Percentiles rank a stretch among this genome's conserved stretches.
These are phyloP conservation scores for Cyclanthera cordifolia DNA, from an alignment of 306 rosid species.

Conservation along the genomic window DNA sequence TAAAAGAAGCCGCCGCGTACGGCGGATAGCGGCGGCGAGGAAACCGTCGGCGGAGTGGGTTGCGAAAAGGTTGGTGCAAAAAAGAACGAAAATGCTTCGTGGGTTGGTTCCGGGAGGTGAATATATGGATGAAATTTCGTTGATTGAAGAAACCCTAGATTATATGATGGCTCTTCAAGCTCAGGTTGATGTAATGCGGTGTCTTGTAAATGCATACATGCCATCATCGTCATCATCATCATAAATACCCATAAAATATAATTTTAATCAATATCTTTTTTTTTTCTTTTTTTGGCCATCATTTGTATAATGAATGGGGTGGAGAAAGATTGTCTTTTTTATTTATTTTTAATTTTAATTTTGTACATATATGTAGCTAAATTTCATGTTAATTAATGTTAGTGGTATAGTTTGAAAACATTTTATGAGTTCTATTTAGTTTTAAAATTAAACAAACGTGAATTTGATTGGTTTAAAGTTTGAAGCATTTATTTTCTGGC, in stretches of 20 bases:
- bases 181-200: constrained; percentile 79
- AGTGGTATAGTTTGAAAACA: not conserved
- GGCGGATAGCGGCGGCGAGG: not conserved
- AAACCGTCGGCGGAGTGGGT: constrained; percentile 20
- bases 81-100: constrained; percentile 41
- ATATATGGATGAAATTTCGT: constrained; percentile 40
- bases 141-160: constrained; percentile 87
- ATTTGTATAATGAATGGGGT: constrained; percentile 7
- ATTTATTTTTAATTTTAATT: not conserved
- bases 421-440: not conserved
- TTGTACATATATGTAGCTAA: constrained; percentile 7
- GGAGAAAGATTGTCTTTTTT: constrained; percentile 5
- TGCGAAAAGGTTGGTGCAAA: constrained; percentile 36
- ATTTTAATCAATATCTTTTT: not conserved
- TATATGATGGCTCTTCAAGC: constrained; percentile 46
- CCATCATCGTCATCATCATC: constrained; percentile 4
- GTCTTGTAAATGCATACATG: constrained; percentile 32
- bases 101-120: constrained; percentile 73
- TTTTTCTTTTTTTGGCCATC: not conserved
- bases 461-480: not conserved
- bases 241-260: constrained; percentile 11
- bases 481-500: not conserved
- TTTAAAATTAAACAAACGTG: not conserved
- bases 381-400: not conserved
- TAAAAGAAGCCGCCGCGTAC: constrained; percentile 30